Percentiles rank a stretch among this genome's conserved stretches.
These are phyloP conservation scores for Wickerhamomyces sp. DNA, from an alignment of 1,139 yeast genomes.

Conservation along the genomic window DNA sequence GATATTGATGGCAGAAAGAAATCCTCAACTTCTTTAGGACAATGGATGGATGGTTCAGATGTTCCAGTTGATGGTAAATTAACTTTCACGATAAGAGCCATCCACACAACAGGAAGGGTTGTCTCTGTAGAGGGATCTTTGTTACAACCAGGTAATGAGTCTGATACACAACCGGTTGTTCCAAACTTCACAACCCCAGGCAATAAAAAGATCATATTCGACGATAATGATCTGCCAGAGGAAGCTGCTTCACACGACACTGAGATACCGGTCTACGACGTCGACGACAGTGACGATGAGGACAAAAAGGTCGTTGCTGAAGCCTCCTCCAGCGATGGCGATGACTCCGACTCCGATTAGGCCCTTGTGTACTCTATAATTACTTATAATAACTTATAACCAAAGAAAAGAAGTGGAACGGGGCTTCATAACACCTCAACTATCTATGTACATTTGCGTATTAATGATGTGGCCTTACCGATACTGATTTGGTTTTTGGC, in stretches of 20 bases:
- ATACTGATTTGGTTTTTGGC: too few relatives aligned
- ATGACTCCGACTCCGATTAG: constrained; percentile 21
- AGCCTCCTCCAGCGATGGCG: constrained; percentile 27
- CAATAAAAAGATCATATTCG: constrained; percentile 35
- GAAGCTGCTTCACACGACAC: constrained; percentile 21
- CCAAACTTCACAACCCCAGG: constrained; percentile 26
- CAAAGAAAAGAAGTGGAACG: too few relatives aligned
- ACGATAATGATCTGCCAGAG: constrained; percentile 24
- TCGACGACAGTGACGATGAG: constrained; percentile 22
- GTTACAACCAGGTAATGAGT: constrained; percentile 31
- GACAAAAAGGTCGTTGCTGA: constrained; percentile 26
- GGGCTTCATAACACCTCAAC: too few relatives aligned
- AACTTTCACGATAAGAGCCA: constrained; percentile 63
- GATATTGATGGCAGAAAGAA: constrained; percentile 24
- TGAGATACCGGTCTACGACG: constrained; percentile 13
- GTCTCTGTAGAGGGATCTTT: constrained; percentile 85
- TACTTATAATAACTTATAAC: too few relatives aligned
- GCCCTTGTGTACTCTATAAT: too few relatives aligned
- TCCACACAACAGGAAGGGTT: constrained; percentile 76
- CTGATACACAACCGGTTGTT: constrained; percentile 34
- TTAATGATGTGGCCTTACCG: too few relatives aligned
- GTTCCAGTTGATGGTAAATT: constrained; percentile 77
- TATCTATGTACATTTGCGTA: too few relatives aligned
- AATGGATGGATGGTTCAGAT: constrained; percentile 79
- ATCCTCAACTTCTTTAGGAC: constrained; percentile 53